Evolutionary conservation across 2,329 filamentous ascomycete genomes (phyloP).

Genomic region (Phyllosticta paracitricarpa): DNA sequence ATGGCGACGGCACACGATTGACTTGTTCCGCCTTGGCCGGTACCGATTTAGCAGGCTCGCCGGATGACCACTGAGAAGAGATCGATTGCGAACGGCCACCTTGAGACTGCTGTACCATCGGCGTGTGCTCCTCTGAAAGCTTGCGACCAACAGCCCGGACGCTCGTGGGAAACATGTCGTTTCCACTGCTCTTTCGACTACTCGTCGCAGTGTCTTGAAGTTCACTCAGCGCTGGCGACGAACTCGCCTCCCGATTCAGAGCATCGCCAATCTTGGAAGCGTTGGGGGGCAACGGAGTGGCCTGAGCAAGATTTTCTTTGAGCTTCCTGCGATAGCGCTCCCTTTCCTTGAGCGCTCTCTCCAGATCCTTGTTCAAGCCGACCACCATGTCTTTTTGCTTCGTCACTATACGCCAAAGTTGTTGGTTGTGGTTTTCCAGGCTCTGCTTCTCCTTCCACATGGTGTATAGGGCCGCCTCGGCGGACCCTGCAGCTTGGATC

Average conservation of each 20-base stretch:
- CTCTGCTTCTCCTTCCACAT: slow-evolving; percentile 86
- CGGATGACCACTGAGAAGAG: slow-evolving; percentile 1
- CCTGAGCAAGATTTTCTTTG: slow-evolving; percentile 57
- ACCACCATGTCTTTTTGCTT: slow-evolving; percentile 93
- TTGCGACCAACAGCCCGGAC: not conserved
- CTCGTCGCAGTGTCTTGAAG: slow-evolving; percentile 4
- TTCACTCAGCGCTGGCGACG: slow-evolving; percentile 23
- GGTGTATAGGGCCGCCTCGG: slow-evolving; percentile 81
- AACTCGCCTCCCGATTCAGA: slow-evolving; percentile 27
- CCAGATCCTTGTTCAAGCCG: slow-evolving; percentile 87
- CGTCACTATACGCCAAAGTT: slow-evolving; percentile 91
- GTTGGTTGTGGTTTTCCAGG: slow-evolving; percentile 77
- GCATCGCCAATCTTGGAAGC: slow-evolving; percentile 20
- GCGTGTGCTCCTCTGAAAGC: slow-evolving; percentile 4
- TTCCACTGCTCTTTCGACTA: slow-evolving; percentile 6
- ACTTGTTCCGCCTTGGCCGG: not conserved
- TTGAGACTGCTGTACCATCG: not conserved
- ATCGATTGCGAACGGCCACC: slow-evolving; percentile 1
- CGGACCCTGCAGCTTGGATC: slow-evolving; percentile 74
- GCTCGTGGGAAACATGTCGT: not conserved
- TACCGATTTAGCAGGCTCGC: slow-evolving; percentile 1
- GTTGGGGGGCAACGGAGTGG: slow-evolving; percentile 27
- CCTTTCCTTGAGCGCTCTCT: slow-evolving; percentile 85
- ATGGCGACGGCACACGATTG: slow-evolving; percentile 5
- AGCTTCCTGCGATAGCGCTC: slow-evolving; percentile 86